Conservation (phyloP, 1,284 basidiomycete species). For the Papiliotrema terrestris region DNA sequence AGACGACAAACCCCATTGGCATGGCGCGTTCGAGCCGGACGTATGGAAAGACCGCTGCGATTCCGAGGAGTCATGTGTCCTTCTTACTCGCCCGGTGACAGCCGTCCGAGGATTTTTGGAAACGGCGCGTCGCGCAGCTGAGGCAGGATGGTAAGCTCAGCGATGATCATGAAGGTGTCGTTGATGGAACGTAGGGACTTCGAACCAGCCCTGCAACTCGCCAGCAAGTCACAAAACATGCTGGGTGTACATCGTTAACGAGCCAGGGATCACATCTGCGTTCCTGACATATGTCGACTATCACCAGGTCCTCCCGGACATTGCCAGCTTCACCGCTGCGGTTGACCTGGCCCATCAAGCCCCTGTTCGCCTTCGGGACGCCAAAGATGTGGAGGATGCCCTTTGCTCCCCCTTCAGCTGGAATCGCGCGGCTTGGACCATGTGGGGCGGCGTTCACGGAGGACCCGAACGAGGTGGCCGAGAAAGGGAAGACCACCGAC, state of each 20-base stretch:
- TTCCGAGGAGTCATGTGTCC: slow-evolving; percentile 26
- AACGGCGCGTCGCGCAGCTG: slow-evolving; percentile 27
- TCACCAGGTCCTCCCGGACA: slow-evolving; percentile 29
- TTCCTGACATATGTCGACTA: slow-evolving; percentile 30
- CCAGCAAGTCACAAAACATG: slow-evolving; percentile 16
- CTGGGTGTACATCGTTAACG: neutral
- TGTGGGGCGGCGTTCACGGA: slow-evolving; percentile 24
- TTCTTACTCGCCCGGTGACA: slow-evolving; percentile 26
- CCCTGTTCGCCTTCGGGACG: slow-evolving; percentile 11
- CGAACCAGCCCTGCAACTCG: slow-evolving; percentile 23
- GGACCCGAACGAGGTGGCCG: slow-evolving; percentile 7
- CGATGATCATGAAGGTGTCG: neutral
- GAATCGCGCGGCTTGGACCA: slow-evolving; percentile 29
- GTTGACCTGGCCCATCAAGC: slow-evolving; percentile 25
- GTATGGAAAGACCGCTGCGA: slow-evolving; percentile 7
- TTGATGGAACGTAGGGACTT: slow-evolving; percentile 28
- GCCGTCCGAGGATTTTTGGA: slow-evolving; percentile 39
- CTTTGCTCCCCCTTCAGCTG: slow-evolving; percentile 13
- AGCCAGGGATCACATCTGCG: slow-evolving; percentile 29
- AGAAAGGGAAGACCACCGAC: slow-evolving; percentile 1
- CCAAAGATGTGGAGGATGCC: slow-evolving; percentile 30
- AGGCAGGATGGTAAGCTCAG: slow-evolving; percentile 25
- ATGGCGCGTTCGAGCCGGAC: slow-evolving; percentile 19
- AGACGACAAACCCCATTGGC: slow-evolving; percentile 29
- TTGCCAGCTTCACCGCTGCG: slow-evolving; percentile 12